Percentiles rank a stretch among this genome's conserved stretches.
These are phyloP conservation scores for Yarrowia divulgata DNA, from an alignment of 805 yeast genomes.

Conservation along the genomic window DNA sequence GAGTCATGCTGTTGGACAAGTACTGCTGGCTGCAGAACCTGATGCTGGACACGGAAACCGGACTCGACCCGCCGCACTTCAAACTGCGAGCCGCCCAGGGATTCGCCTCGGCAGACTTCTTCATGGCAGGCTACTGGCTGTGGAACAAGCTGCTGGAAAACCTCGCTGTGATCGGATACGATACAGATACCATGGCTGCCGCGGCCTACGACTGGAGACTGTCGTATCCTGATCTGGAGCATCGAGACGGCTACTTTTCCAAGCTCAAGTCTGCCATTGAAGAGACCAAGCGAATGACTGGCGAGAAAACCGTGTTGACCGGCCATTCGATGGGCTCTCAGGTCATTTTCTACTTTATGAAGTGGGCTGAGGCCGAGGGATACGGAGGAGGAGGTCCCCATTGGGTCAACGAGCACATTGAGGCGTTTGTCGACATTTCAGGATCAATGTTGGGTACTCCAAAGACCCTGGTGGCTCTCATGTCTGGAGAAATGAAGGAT, in stretches of 20 bases:
- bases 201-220: conserved; percentile 98
- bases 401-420: conserved; percentile 90
- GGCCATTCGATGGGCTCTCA: conserved; percentile 99
- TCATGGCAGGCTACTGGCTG: conserved; percentile 97
- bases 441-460: conserved; percentile 96
- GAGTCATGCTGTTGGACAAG: conserved; percentile 90
- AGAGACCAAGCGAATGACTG: conserved; percentile 57
- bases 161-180: conserved; percentile 91
- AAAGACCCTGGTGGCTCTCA: conserved; percentile 84
- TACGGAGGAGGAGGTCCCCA: conserved; percentile 86
- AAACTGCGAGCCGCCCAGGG: conserved; percentile 92
- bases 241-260: conserved; percentile 84
- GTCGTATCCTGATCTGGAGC: conserved; percentile 85
- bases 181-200: conserved; percentile 85
- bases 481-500: conserved; percentile 99
- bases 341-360: conserved; percentile 82
- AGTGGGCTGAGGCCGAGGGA: conserved; percentile 96
- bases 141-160: conserved; percentile 97
- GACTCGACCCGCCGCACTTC: conserved; percentile 86
- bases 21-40: conserved; percentile 92
- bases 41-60: conserved; percentile 88
- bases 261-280: conserved; percentile 79
- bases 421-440: conserved; percentile 81
- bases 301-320: conserved; percentile 73
- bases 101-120: conserved; percentile 95